Base-by-base conservation (phyloP, 768 basidiomycete genomes). In the Rhizopogon vesiculosus region DNA sequence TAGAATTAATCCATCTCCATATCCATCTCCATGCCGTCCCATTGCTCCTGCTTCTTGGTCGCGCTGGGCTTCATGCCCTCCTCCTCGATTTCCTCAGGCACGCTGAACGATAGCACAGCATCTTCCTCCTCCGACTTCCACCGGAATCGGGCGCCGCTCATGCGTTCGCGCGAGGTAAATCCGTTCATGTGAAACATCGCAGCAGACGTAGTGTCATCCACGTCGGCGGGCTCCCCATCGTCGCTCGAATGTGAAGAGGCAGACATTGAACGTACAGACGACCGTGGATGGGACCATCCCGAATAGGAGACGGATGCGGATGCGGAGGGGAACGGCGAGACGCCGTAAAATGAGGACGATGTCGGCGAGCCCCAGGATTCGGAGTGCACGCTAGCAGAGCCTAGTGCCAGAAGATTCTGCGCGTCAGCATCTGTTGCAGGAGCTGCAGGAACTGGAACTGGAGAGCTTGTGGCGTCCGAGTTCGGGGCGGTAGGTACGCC, bases 11-110 rank as follows among this genome's bases (percentile, higher is more conserved):
- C 66, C 69, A 69, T 71, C 28, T 67, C 68, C 67, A 69, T 69
- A 1, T 71, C 88, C 83, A 89, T 87, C 56, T 78, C 78, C 72
- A 74, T 69, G 49, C 78, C 72, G 51, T 76, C 72, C 74, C 71
- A 78, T 62, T 61, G 62, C 56, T 62, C 60, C 54, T 57, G 22
- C n/a, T 16, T 51, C 40, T 43, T 59, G 52, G 57, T 50, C 60
- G 43, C 55, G 60, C 56, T 57, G 60, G 41, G 61, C 59, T 40
- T 59, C 65, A 18, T 65, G 19, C 25, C 66, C 57, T 75, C 74
- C 51, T 74, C 74, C 61, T 79, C 83, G 29, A 76, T 77, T 61
- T 79, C 78, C 61, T 79, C 79, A 33, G 73, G 63, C 19, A 78
- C 72, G 55, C 71, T 74, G 55, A 71, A 75, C 50, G 71, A 74